Evolutionary conservation across 2,329 filamentous ascomycete species (phyloP).

Genomic region (Amylocarpus encephaloides): DNA sequence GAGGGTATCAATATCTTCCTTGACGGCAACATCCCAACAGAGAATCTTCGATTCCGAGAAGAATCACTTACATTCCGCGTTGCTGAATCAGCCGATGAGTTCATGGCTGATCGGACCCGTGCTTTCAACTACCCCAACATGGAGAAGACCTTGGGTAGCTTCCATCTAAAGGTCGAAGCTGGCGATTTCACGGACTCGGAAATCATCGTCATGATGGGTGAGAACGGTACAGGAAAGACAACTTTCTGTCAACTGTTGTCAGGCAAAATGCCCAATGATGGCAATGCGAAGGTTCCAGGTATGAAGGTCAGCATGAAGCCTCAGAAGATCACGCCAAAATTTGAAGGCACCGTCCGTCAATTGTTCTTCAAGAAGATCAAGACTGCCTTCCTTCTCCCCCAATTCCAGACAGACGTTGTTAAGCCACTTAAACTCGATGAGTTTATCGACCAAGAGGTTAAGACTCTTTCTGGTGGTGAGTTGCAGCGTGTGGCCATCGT

Average conservation of each 20-base stretch:
- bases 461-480: slow-evolving; percentile 98
- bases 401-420: slow-evolving; percentile 99
- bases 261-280: slow-evolving; percentile 87
- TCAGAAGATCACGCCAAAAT: slow-evolving; percentile 98
- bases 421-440: slow-evolving; percentile 99
- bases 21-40: slow-evolving; percentile 94
- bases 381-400: slow-evolving; percentile 87
- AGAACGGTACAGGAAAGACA: slow-evolving; percentile 98
- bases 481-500: slow-evolving; percentile 98
- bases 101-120: slow-evolving; percentile 73
- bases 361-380: slow-evolving; percentile 99
- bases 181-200: slow-evolving; percentile 96
- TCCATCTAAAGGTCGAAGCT: slow-evolving; percentile 73
- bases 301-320: slow-evolving; percentile 99
- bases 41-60: slow-evolving; percentile 97
- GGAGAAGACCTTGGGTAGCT: slow-evolving; percentile 87
- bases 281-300: slow-evolving; percentile 67
- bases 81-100: slow-evolving; percentile 82
- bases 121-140: slow-evolving; percentile 84
- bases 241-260: slow-evolving; percentile 97
- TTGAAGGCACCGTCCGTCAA: slow-evolving; percentile 91
- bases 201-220: slow-evolving; percentile 99
- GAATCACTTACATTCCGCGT: slow-evolving; percentile 96
- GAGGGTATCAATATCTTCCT: slow-evolving; percentile 99
- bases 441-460: slow-evolving; percentile 99